These are phyloP conservation scores for Vaccinium darrowii DNA, from an alignment of 148 eudicot species.

Conservation along the genomic window DNA sequence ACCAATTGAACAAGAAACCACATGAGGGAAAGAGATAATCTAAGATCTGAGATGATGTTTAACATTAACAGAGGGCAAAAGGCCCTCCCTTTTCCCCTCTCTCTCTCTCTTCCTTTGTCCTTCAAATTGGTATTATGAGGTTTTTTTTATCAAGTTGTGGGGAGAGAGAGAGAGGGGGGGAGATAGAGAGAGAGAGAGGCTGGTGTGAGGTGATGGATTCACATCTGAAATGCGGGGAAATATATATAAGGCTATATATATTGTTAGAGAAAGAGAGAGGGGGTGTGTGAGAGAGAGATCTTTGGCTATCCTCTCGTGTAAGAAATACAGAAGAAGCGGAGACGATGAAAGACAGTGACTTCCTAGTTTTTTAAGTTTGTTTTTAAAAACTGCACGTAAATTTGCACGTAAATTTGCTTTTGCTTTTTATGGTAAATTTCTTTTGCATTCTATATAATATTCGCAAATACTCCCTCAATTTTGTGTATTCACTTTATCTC, in stretches of 20 bases:
- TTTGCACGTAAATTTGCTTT: too few species aligned
- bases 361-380: not conserved
- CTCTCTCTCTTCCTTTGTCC: slow-evolving; percentile 8
- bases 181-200: too few species aligned
- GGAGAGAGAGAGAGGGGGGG: too few species aligned
- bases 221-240: too few species aligned
- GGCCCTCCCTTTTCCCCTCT: slow-evolving; percentile 52
- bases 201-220: too few species aligned
- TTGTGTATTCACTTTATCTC: not conserved
- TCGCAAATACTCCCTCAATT: not conserved
- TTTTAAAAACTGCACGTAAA: too few species aligned
- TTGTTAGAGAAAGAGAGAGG: not conserved
- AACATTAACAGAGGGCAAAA: slow-evolving; percentile 48
- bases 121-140: slow-evolving; percentile 9
- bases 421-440: not conserved
- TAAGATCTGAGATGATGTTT: slow-evolving; percentile 73
- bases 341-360: not conserved
- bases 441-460: too few species aligned
- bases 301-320: not conserved
- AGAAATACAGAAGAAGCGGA: not conserved
- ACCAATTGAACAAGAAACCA: slow-evolving; percentile 26
- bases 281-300: not conserved
- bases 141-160: too few species aligned
- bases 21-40: slow-evolving; percentile 25
- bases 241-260: too few species aligned